Percentiles rank a stretch among this genome's conserved stretches.
phyloP scores from a whole-genome alignment of 305 asterid species.

The Rubia tinctorum region DNA sequence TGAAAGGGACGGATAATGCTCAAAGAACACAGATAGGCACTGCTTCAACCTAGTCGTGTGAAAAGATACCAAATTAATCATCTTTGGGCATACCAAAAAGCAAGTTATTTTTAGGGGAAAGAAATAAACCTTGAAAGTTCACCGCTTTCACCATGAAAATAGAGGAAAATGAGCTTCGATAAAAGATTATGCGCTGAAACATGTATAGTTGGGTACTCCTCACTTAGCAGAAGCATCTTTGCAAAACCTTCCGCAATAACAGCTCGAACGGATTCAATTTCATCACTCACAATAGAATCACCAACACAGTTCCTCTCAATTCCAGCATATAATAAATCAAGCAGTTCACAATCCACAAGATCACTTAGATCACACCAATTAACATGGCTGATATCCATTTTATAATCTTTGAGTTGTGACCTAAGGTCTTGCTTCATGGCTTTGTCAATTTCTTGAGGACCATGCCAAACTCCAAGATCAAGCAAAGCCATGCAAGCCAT shows the following conservation, averaged over 20 bases:
- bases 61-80: slow-evolving; percentile 21
- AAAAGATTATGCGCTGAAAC: slow-evolving; percentile 54
- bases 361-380: slow-evolving; percentile 45
- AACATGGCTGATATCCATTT: slow-evolving; percentile 29
- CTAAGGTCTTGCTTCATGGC: slow-evolving; percentile 55
- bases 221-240: slow-evolving; percentile 76
- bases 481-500: slow-evolving; percentile 88
- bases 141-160: slow-evolving; percentile 52
- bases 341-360: slow-evolving; percentile 56
- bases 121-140: slow-evolving; percentile 55
- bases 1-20: slow-evolving; percentile 90
- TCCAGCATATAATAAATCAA: slow-evolving; percentile 66
- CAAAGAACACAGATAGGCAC: slow-evolving; percentile 91
- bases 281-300: slow-evolving; percentile 53
- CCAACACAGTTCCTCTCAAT: slow-evolving; percentile 52
- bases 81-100: slow-evolving; percentile 7
- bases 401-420: slow-evolving; percentile 40
- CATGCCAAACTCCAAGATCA: slow-evolving; percentile 96
- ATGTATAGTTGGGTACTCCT: slow-evolving; percentile 49
- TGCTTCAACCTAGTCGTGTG: slow-evolving; percentile 71
- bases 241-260: slow-evolving; percentile 92
- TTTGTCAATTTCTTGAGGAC: slow-evolving; percentile 81
- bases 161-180: slow-evolving; percentile 67
- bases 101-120: slow-evolving; percentile 17
- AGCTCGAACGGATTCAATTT: slow-evolving; percentile 57